Evolutionary conservation across 352 stramenopile genomes (phyloP), one percentile per base, ranked within the genome.

Genomic region (Globisporangium perplexum): DNA sequence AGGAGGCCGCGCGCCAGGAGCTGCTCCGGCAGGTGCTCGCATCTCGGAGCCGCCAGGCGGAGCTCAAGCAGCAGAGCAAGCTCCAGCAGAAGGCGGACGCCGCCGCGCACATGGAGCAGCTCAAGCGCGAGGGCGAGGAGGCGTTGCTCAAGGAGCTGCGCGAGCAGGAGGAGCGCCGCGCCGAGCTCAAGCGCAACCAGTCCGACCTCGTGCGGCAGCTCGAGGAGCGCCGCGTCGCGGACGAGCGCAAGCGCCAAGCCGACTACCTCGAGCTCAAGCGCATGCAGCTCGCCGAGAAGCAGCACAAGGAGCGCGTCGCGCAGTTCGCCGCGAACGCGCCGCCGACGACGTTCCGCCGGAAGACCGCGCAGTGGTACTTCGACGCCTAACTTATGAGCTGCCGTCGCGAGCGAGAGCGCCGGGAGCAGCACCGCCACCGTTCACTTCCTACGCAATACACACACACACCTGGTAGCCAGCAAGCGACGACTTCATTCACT

Each of bases 321-420:
- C 62, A 88, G 54, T 85, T 92, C 46, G 62, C 82, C 6, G 69
- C 20, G 10, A 58, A 74, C 30, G 41, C 66, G 24, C 77, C 74
- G 4, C 52, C 67, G 11, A 77, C 71, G n/a, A 88, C 86, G 51
- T 81, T 76, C 54, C 71, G 73, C 31, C 72, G 82, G 39, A 90
- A 93, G 74, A 83, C 66, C 11, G 74, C 82, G 36, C 71, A 90
- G 66, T 90, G 79, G 82, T 90, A 90, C 69, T 93, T 89, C 48
- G 79, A 90, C 54, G 77, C 77, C 50, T 89, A 63, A 68, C 11
- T 50, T 50, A 50, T 39, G 33, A 18, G 1, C 8, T 12, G 14
- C 31, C 28, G 22, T 18, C 26, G 26, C n/a, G 12, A 18, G 24
- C 4, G 14, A n/a, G 17, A 43, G 33, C 33, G 5, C 33, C 28